Conservation (phyloP, 305 asterid species). For the Caryopteris hybrid region DNA sequence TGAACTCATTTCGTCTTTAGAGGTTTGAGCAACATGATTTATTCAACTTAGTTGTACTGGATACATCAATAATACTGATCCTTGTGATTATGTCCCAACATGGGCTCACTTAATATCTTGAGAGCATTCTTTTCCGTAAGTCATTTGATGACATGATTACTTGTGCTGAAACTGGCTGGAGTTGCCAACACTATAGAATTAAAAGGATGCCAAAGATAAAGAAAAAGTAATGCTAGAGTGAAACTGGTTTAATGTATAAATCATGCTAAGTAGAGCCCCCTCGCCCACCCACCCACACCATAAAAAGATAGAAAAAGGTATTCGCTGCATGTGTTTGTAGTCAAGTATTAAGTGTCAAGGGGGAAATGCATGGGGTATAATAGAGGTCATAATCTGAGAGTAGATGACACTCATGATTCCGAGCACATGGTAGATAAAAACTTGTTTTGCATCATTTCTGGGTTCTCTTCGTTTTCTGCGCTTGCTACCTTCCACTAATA, state of each 20-base stretch:
- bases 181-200: neutral
- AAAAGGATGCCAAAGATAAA: neutral
- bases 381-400: neutral
- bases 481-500: slow-evolving; percentile 9
- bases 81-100: neutral
- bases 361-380: neutral
- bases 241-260: no score
- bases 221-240: no score
- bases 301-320: neutral
- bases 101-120: neutral
- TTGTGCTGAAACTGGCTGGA: neutral
- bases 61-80: neutral
- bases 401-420: neutral
- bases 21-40: slow-evolving; percentile 8
- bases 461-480: slow-evolving; percentile 7
- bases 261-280: no score
- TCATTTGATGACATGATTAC: neutral
- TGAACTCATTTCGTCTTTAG: slow-evolving; percentile 8
- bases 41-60: slow-evolving; percentile 10
- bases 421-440: neutral
- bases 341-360: neutral
- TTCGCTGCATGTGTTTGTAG: neutral
- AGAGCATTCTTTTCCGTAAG: neutral
- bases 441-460: neutral
- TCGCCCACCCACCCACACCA: neutral